These are phyloP conservation scores for Lippia alba DNA, from an alignment of 305 asterid species.

Conservation along the genomic window DNA sequence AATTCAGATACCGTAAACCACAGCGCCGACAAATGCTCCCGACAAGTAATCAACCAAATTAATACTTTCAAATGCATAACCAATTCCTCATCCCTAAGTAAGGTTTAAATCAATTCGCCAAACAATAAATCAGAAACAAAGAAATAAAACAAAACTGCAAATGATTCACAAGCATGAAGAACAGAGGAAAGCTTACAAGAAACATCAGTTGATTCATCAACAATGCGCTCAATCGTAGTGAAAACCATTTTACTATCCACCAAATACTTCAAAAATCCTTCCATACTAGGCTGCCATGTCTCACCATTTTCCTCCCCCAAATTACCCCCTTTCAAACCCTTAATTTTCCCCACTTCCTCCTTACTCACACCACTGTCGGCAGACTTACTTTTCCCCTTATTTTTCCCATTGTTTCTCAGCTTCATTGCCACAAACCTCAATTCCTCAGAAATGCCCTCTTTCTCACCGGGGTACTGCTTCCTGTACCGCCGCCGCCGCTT, in stretches of 20 bases:
- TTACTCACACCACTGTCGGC: constrained; percentile 28
- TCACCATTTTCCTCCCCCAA: constrained; percentile 33
- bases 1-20: neutral
- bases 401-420: constrained; percentile 60
- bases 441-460: constrained; percentile 82
- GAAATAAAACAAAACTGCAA: neutral
- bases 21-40: neutral
- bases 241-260: constrained; percentile 85
- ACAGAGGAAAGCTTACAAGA: constrained; percentile 61
- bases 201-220: constrained; percentile 91
- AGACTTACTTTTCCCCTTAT: constrained; percentile 29
- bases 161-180: neutral
- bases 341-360: constrained; percentile 31
- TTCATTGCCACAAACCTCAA: constrained; percentile 95
- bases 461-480: constrained; percentile 87
- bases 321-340: constrained; percentile 33
- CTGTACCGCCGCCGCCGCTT: constrained; percentile 64
- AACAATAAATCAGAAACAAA: neutral
- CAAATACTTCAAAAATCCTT: constrained; percentile 80
- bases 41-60: neutral
- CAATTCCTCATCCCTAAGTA: neutral
- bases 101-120: neutral
- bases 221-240: constrained; percentile 79
- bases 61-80: neutral
- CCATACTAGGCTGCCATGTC: constrained; percentile 77